A percentile compares a stretch with the other conserved stretches of the same genome.
Conservation (phyloP, 2,329 filamentous ascomycete genomes). For the Pyrenochaeta sp. region DNA sequence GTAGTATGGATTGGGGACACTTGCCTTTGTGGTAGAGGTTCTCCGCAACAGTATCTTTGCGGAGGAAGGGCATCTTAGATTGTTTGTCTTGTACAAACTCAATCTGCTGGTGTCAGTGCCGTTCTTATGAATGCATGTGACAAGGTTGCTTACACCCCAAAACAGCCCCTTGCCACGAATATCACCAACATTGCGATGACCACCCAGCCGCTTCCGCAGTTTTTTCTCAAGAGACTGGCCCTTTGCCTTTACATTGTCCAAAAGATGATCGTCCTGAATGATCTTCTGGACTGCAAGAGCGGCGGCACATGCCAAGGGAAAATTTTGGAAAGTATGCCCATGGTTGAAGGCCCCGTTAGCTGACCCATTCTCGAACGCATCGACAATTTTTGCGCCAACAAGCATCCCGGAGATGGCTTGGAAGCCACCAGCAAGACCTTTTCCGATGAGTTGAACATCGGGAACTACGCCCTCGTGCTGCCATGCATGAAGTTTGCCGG, state of each 20-base stretch:
- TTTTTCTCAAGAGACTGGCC: constrained; percentile 59
- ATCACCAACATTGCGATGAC: constrained; percentile 64
- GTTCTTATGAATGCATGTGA: background rate
- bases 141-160: constrained; percentile 59
- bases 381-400: constrained; percentile 60
- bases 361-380: constrained; percentile 52
- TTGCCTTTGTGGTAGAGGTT: constrained; percentile 62
- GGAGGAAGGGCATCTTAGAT: constrained; percentile 62
- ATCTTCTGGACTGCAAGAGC: constrained; percentile 70
- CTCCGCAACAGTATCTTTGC: constrained; percentile 54
- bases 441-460: constrained; percentile 73
- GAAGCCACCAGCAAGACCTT: constrained; percentile 72
- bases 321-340: constrained; percentile 71
- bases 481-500: constrained; percentile 69
- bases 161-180: constrained; percentile 69
- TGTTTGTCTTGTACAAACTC: constrained; percentile 66
- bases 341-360: constrained; percentile 62
- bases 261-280: constrained; percentile 64
- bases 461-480: constrained; percentile 66
- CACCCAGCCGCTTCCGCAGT: constrained; percentile 55
- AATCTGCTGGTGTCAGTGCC: constrained; percentile 51
- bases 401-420: constrained; percentile 69
- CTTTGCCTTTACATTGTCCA: constrained; percentile 66
- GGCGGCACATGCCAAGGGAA: constrained; percentile 67
- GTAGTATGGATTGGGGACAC: background rate